phyloP scores from a whole-genome alignment of 2,329 filamentous ascomycete species.

The Aspergillus hiratsukae region DNA sequence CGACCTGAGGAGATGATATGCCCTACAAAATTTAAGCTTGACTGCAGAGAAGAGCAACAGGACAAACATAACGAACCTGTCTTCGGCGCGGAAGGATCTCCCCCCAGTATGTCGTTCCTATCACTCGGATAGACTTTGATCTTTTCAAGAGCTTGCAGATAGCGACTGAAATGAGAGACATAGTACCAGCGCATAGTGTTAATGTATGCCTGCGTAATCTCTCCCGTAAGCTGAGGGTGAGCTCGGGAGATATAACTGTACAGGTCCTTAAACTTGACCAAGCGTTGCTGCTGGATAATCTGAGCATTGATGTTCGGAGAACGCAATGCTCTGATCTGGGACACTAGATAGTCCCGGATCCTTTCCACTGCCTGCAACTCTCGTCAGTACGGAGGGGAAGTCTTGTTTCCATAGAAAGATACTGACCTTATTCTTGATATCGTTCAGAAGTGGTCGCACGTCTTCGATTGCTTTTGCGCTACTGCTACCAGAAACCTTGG shows the following conservation, averaged over 20 bases:
- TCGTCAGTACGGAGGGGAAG: conserved; percentile 7
- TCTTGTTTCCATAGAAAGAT: not conserved
- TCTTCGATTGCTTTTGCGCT: conserved; percentile 75
- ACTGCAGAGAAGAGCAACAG: conserved; percentile 1
- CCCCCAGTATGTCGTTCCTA: conserved; percentile 75
- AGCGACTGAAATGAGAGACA: conserved; percentile 81
- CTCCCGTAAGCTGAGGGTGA: conserved; percentile 76
- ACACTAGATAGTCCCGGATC: conserved; percentile 89
- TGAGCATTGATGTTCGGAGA: conserved; percentile 97
- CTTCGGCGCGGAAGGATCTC: conserved; percentile 68
- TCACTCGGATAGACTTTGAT: conserved; percentile 79
- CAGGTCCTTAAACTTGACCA: conserved; percentile 82
- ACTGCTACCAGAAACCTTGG: conserved; percentile 56
- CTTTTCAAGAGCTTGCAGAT: conserved; percentile 76
- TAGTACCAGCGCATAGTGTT: conserved; percentile 99
- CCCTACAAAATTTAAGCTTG: conserved; percentile 19
- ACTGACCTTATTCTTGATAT: conserved; percentile 72
- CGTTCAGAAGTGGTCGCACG: conserved; percentile 76
- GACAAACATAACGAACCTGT: conserved; percentile 32
- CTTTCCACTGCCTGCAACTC: conserved; percentile 70
- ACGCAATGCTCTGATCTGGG: conserved; percentile 87
- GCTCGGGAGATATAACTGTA: conserved; percentile 80
- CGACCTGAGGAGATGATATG: conserved; percentile 38
- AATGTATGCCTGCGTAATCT: conserved; percentile 89
- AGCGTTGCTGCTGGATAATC: conserved; percentile 89